These are phyloP conservation scores for Lasiosphaeria ovina DNA, from an alignment of 495 filamentous ascomycete genomes.

Conservation along the genomic window DNA sequence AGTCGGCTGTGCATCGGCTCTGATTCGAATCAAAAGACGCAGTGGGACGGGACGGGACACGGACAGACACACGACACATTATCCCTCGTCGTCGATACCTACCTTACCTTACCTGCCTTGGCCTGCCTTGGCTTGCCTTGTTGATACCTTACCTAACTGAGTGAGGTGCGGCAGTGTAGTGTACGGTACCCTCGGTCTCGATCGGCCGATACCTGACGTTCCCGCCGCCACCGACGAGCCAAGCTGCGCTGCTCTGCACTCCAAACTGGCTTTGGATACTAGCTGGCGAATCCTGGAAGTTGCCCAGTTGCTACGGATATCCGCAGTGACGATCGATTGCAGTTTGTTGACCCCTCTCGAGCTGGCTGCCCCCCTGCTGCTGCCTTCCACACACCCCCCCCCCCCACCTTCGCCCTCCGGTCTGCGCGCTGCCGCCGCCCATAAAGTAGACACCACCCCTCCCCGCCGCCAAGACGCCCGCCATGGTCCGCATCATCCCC, in stretches of 20 bases:
- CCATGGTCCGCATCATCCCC: conserved; percentile 75
- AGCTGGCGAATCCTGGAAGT: not conserved
- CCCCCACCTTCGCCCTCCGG: not conserved
- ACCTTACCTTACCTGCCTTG: too few species aligned
- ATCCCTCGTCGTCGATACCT: too few species aligned
- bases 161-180: too few species aligned
- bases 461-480: conserved; percentile 9
- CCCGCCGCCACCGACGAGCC: not conserved
- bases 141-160: too few species aligned
- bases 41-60: not conserved
- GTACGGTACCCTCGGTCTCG: too few species aligned
- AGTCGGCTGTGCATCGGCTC: not conserved
- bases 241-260: not conserved
- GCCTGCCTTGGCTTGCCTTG: too few species aligned
- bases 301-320: not conserved
- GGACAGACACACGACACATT: too few species aligned
- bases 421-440: not conserved
- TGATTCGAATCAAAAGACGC: not conserved
- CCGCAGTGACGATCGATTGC: conserved; percentile 1
- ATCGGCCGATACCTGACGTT: not conserved
- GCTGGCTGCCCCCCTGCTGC: not conserved
- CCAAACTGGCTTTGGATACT: too few species aligned
- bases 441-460: conserved; percentile 8
- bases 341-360: too few species aligned
- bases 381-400: not conserved